Percentiles rank a stretch among this genome's conserved stretches.
phyloP scores from a whole-genome alignment of 257 asterid genomes.

The Solanum bukasovii region DNA sequence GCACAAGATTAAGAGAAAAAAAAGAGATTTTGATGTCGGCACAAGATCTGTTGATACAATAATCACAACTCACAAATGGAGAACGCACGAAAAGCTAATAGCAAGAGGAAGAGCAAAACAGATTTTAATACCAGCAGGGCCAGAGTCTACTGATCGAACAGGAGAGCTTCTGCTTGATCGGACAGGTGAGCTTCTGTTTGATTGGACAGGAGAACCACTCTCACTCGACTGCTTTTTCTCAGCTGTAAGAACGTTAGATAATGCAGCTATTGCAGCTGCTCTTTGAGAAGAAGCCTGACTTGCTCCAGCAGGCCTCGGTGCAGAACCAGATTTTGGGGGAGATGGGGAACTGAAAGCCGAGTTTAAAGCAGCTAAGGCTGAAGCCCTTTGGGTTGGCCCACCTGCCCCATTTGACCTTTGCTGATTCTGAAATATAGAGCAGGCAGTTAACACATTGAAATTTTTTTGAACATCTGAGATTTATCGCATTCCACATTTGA shows the following conservation, averaged over 20 bases:
- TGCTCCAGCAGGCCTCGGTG: conserved; percentile 38
- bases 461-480: not conserved
- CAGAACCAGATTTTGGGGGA: conserved; percentile 36
- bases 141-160: conserved; percentile 27
- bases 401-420: conserved; percentile 65
- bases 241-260: conserved; percentile 68
- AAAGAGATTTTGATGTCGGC: no score
- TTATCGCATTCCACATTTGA: not conserved
- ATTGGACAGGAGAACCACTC: conserved; percentile 52
- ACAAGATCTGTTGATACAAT: not conserved
- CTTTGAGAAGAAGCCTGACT: conserved; percentile 67
- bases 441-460: not conserved
- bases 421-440: conserved; percentile 21
- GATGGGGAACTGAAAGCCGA: conserved; percentile 69
- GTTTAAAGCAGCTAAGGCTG: conserved; percentile 95
- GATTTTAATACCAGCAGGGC: conserved; percentile 49
- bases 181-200: conserved; percentile 61
- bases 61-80: not conserved
- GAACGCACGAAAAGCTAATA: not conserved
- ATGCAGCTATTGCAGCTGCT: conserved; percentile 97
- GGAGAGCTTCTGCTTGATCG: conserved; percentile 56
- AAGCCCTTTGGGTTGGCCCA: conserved; percentile 95
- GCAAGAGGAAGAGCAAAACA: not conserved
- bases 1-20: not conserved
- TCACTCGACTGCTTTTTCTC: conserved; percentile 63